phyloP scores from a whole-genome alignment of 2,329 filamentous ascomycete species.

The Akanthomyces muscarius region DNA sequence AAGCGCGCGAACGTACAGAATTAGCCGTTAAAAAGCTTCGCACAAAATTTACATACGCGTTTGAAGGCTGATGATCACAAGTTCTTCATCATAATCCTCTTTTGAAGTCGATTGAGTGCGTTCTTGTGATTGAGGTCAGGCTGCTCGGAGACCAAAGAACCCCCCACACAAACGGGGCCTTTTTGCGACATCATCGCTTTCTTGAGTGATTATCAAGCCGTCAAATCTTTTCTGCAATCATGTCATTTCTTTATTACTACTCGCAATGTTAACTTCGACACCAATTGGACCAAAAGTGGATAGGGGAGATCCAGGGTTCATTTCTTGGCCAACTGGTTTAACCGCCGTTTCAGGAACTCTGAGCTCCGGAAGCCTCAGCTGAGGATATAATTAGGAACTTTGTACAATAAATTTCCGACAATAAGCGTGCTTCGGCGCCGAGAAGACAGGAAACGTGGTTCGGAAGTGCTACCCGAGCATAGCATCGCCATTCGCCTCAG shows the following conservation, averaged over 20 bases:
- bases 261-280: not conserved
- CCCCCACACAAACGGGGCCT: no score
- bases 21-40: no score
- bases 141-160: no score
- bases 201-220: not conserved
- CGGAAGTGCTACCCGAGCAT: not conserved
- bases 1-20: no score
- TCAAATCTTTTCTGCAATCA: not conserved
- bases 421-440: not conserved
- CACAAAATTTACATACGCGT: no score
- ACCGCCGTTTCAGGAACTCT: not conserved
- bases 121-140: no score
- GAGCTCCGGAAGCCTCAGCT: not conserved
- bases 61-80: no score
- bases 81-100: no score
- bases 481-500: conserved; percentile 1
- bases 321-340: not conserved
- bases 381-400: not conserved
- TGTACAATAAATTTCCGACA: not conserved
- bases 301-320: not conserved
- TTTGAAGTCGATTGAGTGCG: no score
- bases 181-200: no score
- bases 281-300: not conserved
- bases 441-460: not conserved
- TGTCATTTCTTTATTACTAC: not conserved